Evolutionary conservation across 2,329 filamentous ascomycete species (phyloP), one percentile per base, ranked within the genome.

Genomic region (Sclerotinia nivalis): DNA sequence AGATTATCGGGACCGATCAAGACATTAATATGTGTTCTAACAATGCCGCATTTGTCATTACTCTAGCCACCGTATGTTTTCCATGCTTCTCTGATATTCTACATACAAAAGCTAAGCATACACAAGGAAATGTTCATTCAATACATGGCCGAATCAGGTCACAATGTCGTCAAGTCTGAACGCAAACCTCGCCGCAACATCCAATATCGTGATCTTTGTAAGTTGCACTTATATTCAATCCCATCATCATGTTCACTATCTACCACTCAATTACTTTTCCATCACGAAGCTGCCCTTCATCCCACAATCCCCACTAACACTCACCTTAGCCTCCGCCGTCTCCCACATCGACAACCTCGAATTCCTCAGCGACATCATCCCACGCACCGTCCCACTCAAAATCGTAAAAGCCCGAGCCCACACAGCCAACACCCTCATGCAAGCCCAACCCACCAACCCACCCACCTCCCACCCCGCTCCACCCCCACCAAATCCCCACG

Each of bases 131-230:
- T 97, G 86, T 98, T 99, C 82, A 90, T 99, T 74, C 93, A 97
- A 80, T 91, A 98, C 80, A 87, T 99, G 37, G 89, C 94, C 28
- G 87, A 91, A 72, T 92, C 96, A 79, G 90, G 91, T 37, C 90
- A 97, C 79, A 94, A 92, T 77, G 92, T 97, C 76, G 91, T 94
- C 76, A 96, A 96, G 78, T 87, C 93, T 0, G 96, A 98, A 81
- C 88, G 91, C 76, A 98, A 98, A 80, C 95, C 95, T 8, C 87
- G 96, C 69, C 89, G 94, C 71, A 97, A 96, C 77, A 91, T 99
- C 72, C 96, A 98, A 80, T 99, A 99, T 83, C 93, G 93, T 78
- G 96, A 99, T 80, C 86, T 99, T 55, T 91, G 92, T 93, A 83
- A 70, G 85, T 77, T 31, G 12, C 40, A 28, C 65, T 13, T n/a